A percentile compares a stretch with the other conserved stretches of the same genome.
These are phyloP conservation scores for Chlamydomonas sphaeroides DNA, from an alignment of 139 green algal genomes.

Conservation along the genomic window DNA sequence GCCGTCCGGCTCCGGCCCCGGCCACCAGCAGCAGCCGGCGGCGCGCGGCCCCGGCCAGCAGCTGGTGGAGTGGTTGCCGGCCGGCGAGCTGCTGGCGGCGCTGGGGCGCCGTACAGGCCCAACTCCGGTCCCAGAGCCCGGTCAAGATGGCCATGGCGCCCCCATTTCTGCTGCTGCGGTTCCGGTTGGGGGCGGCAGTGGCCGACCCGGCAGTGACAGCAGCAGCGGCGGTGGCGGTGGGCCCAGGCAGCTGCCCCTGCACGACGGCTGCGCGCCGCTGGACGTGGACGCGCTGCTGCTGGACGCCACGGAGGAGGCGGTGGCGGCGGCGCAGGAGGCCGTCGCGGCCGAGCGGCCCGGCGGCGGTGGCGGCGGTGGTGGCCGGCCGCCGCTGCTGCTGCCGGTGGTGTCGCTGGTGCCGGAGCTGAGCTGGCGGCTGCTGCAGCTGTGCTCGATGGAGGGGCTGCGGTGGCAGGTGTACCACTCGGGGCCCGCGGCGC, in stretches of 20 bases:
- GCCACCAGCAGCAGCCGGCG: background rate
- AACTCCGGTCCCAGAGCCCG: background rate
- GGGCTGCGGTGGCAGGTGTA: slow-evolving; percentile 35
- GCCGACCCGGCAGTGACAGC: background rate
- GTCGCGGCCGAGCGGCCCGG: no score
- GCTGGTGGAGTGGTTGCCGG: background rate
- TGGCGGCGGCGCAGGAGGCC: background rate
- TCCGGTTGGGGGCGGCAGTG: background rate
- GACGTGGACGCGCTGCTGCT: slow-evolving; percentile 14
- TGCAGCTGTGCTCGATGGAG: slow-evolving; percentile 32
- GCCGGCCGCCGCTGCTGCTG: background rate
- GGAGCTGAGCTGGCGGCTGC: background rate
- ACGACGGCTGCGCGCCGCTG: background rate
- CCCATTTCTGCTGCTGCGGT: background rate
- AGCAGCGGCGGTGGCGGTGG: background rate
- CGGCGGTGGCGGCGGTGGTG: background rate
- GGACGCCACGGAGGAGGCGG: slow-evolving; percentile 20
- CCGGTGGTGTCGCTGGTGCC: slow-evolving; percentile 1
- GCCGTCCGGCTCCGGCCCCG: slow-evolving; percentile 21
- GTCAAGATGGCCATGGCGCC: background rate
- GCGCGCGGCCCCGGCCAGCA: no score
- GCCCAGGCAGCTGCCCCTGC: background rate
- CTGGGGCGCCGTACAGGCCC: background rate
- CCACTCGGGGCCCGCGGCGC: slow-evolving; percentile 8
- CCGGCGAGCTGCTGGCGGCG: background rate